Evolutionary conservation across 23 red algal species (phyloP).

Genomic region (Cyanidiococcus yangmingshanensis): DNA sequence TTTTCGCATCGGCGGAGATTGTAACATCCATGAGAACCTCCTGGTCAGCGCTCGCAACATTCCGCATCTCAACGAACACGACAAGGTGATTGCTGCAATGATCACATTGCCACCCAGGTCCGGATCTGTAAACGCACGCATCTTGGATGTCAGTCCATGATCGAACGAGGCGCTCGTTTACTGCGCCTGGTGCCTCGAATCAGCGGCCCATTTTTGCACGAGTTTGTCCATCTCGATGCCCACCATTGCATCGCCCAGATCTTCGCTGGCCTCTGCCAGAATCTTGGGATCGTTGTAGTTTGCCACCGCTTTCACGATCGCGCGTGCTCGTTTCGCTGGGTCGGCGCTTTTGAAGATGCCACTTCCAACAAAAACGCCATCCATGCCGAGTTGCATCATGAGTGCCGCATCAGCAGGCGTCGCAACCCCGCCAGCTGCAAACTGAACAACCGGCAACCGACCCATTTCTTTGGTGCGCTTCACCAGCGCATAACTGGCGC

Average conservation of each 20-base stretch:
- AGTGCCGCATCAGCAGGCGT: slow-evolving; percentile 92
- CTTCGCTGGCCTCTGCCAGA: slow-evolving; percentile 47
- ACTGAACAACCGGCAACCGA: slow-evolving; percentile 92
- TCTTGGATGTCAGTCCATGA: background rate
- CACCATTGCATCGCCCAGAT: slow-evolving; percentile 87
- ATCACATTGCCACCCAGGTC: too few relatives aligned
- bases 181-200: slow-evolving; percentile 55
- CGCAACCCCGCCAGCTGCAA: slow-evolving; percentile 94
- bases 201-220: slow-evolving; percentile 90
- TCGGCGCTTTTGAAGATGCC: slow-evolving; percentile 96
- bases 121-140: too few relatives aligned
- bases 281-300: slow-evolving; percentile 88
- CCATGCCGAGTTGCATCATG: slow-evolving; percentile 99
- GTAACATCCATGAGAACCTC: too few relatives aligned
- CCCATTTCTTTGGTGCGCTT: slow-evolving; percentile 77
- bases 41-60: too few relatives aligned
- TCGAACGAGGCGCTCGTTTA: slow-evolving; percentile 15
- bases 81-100: too few relatives aligned
- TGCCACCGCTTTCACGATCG: slow-evolving; percentile 93
- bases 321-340: slow-evolving; percentile 69
- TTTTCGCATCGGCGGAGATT: too few relatives aligned
- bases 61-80: too few relatives aligned
- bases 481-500: slow-evolving; percentile 67
- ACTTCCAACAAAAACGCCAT: slow-evolving; percentile 97
- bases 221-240: slow-evolving; percentile 99